Percentiles rank a stretch among this genome's conserved stretches.
Conservation (phyloP, 768 basidiomycete species). For the Russula foetens region DNA sequence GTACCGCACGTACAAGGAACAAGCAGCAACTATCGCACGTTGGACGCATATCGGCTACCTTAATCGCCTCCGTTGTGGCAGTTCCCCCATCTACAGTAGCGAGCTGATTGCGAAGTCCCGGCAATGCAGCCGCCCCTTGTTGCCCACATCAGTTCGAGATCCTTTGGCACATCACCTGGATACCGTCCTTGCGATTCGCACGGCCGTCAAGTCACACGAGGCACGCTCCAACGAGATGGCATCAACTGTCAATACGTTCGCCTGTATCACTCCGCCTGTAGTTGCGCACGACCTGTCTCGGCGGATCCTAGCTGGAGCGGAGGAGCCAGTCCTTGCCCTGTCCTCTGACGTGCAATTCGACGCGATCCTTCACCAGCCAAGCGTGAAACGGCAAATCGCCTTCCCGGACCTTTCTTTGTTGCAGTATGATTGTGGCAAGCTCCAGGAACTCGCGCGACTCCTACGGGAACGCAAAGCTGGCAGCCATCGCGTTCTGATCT, state of each 20-base stretch:
- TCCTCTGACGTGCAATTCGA: slow-evolving; percentile 45
- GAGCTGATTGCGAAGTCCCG: slow-evolving; percentile 32
- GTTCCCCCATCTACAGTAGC: slow-evolving; percentile 29
- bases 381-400: slow-evolving; percentile 84
- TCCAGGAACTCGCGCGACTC: slow-evolving; percentile 74
- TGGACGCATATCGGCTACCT: slow-evolving; percentile 68
- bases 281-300: slow-evolving; percentile 68
- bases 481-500: slow-evolving; percentile 87
- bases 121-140: slow-evolving; percentile 37
- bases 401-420: slow-evolving; percentile 86
- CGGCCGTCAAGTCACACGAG: slow-evolving; percentile 55
- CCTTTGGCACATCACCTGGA: slow-evolving; percentile 32
- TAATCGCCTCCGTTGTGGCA: slow-evolving; percentile 61
- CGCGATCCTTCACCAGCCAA: slow-evolving; percentile 55
- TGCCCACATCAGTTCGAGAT: slow-evolving; percentile 43
- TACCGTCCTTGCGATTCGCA: slow-evolving; percentile 34
- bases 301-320: slow-evolving; percentile 45
- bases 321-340: slow-evolving; percentile 17
- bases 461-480: slow-evolving; percentile 78
- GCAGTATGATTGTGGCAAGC: slow-evolving; percentile 94
- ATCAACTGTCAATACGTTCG: slow-evolving; percentile 55
- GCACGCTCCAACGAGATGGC: slow-evolving; percentile 49
- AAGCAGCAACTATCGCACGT: slow-evolving; percentile 43
- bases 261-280: slow-evolving; percentile 71
- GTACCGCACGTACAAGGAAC: slow-evolving; percentile 38